These are phyloP conservation scores for Ottelia alismoides DNA, from an alignment of 106 monocot genomes.

Conservation along the genomic window DNA sequence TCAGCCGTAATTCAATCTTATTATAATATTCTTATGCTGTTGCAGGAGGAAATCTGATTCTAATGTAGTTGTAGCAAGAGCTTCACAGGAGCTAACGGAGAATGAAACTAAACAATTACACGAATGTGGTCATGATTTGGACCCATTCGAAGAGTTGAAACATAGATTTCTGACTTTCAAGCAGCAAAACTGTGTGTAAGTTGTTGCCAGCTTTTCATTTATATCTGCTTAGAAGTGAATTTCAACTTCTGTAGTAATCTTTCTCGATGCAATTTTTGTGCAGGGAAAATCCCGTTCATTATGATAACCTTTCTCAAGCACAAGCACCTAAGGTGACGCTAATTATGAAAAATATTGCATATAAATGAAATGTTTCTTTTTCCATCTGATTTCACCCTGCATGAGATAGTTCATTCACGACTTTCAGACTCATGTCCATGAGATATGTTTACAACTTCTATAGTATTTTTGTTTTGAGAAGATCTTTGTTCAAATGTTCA, in stretches of 20 bases:
- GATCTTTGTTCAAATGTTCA: constrained; percentile 4
- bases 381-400: too few species aligned
- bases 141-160: constrained; percentile 65
- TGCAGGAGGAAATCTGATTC: constrained; percentile 28
- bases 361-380: not conserved
- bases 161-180: constrained; percentile 71
- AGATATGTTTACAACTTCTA: not conserved
- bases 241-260: not conserved
- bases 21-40: too few species aligned
- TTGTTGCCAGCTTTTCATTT: not conserved
- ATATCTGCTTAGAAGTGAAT: constrained; percentile 1
- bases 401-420: too few species aligned
- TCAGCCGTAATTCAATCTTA: too few species aligned
- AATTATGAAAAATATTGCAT: not conserved
- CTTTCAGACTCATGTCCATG: not conserved
- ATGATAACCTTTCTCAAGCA: constrained; percentile 56
- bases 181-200: constrained; percentile 63
- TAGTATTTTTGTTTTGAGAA: not conserved
- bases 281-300: constrained; percentile 64
- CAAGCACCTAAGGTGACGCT: constrained; percentile 79
- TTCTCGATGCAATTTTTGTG: too few species aligned
- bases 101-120: constrained; percentile 17
- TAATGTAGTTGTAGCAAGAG: constrained; percentile 15
- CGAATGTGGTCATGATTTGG: constrained; percentile 19
- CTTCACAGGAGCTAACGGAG: constrained; percentile 34